Evolutionary conservation across 78 protist genomes (phyloP), one percentile per base, ranked within the genome.

Genomic region (Mantamonas sphyraenae): DNA sequence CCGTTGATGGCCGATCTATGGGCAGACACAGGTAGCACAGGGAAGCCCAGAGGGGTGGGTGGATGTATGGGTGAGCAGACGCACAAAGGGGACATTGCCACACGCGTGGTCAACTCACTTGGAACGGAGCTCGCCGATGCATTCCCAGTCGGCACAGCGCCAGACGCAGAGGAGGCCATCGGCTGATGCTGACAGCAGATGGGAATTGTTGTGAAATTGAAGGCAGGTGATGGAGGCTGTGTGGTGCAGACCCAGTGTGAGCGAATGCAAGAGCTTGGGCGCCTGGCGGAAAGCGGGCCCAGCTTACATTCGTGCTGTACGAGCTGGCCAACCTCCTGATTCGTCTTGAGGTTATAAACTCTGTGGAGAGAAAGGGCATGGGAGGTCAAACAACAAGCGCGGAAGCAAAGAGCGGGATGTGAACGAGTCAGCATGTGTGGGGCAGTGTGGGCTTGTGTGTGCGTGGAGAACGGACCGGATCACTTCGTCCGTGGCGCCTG

Each of bases 101-200:
- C n/a, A n/a, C n/a, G n/a, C n/a, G n/a, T n/a, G n/a, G n/a, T n/a
- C n/a, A n/a, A n/a, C n/a, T n/a, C n/a, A n/a, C n/a, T n/a, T n/a
- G n/a, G n/a, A n/a, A n/a, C n/a, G n/a, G n/a, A 72, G 62, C 28
- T 35, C 47, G 3, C 37, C 22, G 51, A 45, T 35, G 22, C 47
- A 56, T 43, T 63, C 77, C 66, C 62, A 72, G 39, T 72, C 77
- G 64, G 38, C 60, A 19, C 51, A 31, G 22, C 77, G 31, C 77
- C 77, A 72, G 28, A 72, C 33, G 38, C 61, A 57, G 9, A 72
- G 12, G n/a, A 40, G 10, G 30, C 77, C 77, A 24, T 72, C 77
- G 17, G 42, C 62, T 5, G 64, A 33, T 22, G 40, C 56, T 5
- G 68, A 60, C 33, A 72, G 47, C 77, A 72, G 22, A 26, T 72